Percentiles rank a stretch among this genome's conserved stretches.
phyloP scores from a whole-genome alignment of 176 grass and related monocot genomes.

The Hordeum marinum region DNA sequence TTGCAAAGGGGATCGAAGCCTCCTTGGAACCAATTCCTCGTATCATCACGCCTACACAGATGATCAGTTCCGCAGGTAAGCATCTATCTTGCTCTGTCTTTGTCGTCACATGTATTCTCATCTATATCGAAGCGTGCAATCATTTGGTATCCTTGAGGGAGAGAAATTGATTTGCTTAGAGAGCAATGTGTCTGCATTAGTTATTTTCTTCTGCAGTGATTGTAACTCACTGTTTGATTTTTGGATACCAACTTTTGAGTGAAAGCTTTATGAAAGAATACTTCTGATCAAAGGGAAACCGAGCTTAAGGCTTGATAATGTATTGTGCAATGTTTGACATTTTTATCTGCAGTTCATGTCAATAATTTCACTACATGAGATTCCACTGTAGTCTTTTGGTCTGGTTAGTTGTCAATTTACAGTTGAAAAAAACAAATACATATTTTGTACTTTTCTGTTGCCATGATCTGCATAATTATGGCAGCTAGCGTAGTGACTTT shows the following conservation, averaged over 20 bases:
- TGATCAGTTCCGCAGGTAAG: conserved; percentile 90
- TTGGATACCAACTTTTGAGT: neutral
- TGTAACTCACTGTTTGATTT: neutral
- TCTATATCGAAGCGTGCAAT: neutral
- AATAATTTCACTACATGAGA: conserved; percentile 6
- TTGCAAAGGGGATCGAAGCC: conserved; percentile 90
- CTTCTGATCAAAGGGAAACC: neutral
- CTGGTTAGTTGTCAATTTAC: conserved; percentile 19
- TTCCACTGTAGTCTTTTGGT: neutral
- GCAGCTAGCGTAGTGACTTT: neutral
- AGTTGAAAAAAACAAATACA: neutral
- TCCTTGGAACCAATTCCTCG: conserved; percentile 65
- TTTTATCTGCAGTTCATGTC: neutral
- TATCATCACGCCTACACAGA: conserved; percentile 92
- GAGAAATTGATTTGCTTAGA: neutral
- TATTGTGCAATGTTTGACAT: neutral
- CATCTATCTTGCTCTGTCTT: conserved; percentile 19
- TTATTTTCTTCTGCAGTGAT: conserved; percentile 2
- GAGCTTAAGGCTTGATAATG: neutral
- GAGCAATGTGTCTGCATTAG: neutral
- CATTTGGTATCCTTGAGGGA: neutral
- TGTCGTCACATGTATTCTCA: neutral
- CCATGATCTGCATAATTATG: conserved; percentile 16
- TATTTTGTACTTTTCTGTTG: neutral
- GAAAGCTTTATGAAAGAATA: neutral